Evolutionary conservation across 176 grass and related monocot genomes (phyloP), one percentile per base, ranked within the genome.

Genomic region (Rhynchospora pubera): DNA sequence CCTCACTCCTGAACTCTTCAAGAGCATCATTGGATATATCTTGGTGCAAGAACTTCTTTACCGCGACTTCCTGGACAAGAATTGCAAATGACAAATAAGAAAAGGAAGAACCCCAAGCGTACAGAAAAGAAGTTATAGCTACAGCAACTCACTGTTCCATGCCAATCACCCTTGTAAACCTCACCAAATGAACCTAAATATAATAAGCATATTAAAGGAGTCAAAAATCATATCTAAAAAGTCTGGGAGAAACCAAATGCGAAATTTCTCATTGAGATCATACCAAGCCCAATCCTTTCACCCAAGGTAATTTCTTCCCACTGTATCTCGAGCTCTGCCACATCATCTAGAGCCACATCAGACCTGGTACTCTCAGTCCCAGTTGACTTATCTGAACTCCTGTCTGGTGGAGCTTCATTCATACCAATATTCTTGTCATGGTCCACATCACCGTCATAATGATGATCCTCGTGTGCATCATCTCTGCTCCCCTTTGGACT

Each of bases 1-100:
- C 97, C 97, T 99, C 97, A 66, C 86, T 87, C 91, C 88, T 93
- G 85, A 99, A 95, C 88, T 99, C 97, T 89, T 96, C 97, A 57
- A 96, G 87, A 78, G 93, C 93, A 91, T 99, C 97, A 57, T 85
- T 91, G 55, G 97, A 99, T 89, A 99, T 90, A 86, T 99, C 97
- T 91, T 99, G 97, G 83, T 99, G 93, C 84, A 99, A 90, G 86
- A 99, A 99, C 83, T 93, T 99, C 80, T 99, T 99, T 64, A 96
- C 97, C 30, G 97, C 93, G 91, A 99, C 91, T 95, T 99, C 97
- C 97, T 99, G 83, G 66, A 82, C 71, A 6, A 82, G 13, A 89
- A 90, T 32, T 72, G 18, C 14, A 19, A 67, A 56, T 84, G 39
- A 53, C 85, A 86, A 89, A 71, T 26, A 73, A 85, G 39, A 77